Percentiles rank a stretch among this genome's conserved stretches.
phyloP scores from a whole-genome alignment of 257 asterid genomes.

The Cruciata laevipes region DNA sequence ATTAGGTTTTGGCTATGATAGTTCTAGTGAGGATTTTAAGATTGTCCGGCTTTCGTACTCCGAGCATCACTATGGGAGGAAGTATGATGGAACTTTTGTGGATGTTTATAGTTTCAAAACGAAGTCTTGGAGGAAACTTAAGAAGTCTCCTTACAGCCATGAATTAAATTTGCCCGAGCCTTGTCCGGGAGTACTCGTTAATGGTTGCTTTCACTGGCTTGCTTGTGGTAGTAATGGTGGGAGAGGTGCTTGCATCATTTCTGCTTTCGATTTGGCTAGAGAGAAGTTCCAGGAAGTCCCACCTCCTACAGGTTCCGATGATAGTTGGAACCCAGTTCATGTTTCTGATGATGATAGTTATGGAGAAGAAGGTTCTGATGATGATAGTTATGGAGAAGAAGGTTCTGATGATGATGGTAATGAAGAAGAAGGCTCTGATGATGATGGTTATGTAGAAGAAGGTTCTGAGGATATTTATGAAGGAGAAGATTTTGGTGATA shows the following conservation, averaged over 20 bases:
- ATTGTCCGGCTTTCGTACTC: conserved; percentile 31
- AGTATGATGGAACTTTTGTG: conserved; percentile 24
- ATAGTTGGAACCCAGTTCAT: too few species aligned
- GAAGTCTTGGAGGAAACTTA: conserved; percentile 34
- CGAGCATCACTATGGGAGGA: conserved; percentile 16
- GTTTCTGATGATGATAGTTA: too few species aligned
- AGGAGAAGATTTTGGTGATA: too few species aligned
- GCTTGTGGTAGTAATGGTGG: too few species aligned
- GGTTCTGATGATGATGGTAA: too few species aligned
- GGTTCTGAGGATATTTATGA: too few species aligned
- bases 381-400: too few species aligned
- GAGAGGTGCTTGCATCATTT: conserved; percentile 26
- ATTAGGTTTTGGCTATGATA: conserved; percentile 39
- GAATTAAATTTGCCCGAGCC: conserved; percentile 14
- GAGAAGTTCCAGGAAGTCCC: conserved; percentile 26
- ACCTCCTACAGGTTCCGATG: too few species aligned
- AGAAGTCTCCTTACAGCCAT: conserved; percentile 25
- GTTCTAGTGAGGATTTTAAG: conserved; percentile 33
- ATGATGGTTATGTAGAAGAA: too few species aligned
- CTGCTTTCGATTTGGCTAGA: conserved; percentile 28
- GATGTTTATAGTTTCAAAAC: conserved; percentile 30
- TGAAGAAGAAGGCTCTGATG: too few species aligned
- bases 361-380: too few species aligned
- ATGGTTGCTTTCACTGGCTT: conserved; percentile 43
- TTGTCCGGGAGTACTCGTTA: conserved; percentile 27